These are phyloP conservation scores for Rasamsonia emersonii DNA, from an alignment of 2,329 filamentous ascomycete species.

Conservation along the genomic window DNA sequence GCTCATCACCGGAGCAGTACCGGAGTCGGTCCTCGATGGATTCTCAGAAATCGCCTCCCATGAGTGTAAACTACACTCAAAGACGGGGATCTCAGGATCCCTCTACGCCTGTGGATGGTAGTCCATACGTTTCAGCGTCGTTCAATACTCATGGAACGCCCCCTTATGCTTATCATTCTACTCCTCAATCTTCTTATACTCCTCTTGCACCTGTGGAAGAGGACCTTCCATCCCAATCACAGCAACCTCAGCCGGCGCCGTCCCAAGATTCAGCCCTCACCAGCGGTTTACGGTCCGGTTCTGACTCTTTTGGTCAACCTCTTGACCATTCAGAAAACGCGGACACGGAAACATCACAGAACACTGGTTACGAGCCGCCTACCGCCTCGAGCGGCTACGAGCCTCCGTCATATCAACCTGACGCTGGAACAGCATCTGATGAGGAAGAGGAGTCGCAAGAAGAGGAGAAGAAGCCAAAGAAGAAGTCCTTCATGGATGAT, in stretches of 20 bases:
- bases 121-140: conserved; percentile 21
- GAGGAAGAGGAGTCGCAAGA: conserved; percentile 45
- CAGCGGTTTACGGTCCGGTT: conserved; percentile 19
- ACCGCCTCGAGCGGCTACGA: conserved; percentile 22
- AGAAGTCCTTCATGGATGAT: conserved; percentile 74
- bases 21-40: conserved; percentile 43
- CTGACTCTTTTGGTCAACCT: conserved; percentile 16
- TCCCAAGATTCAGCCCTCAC: conserved; percentile 17
- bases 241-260: conserved; percentile 12
- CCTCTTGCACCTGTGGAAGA: conserved; percentile 34
- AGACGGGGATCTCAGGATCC: conserved; percentile 31
- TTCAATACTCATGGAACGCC: conserved; percentile 23
- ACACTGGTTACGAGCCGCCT: conserved; percentile 29
- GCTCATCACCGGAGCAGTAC: conserved; percentile 44
- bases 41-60: conserved; percentile 35
- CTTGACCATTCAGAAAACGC: conserved; percentile 12
- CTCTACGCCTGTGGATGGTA: conserved; percentile 24
- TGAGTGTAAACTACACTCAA: conserved; percentile 23
- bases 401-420: conserved; percentile 30
- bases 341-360: conserved; percentile 13
- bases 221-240: conserved; percentile 20
- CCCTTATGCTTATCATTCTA: conserved; percentile 25
- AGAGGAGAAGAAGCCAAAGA: conserved; percentile 56
- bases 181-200: conserved; percentile 28
- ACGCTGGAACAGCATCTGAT: conserved; percentile 22